Evolutionary conservation across 2,329 filamentous ascomycete genomes (phyloP).

Genomic region (Sporothrix brunneoviolacea): DNA sequence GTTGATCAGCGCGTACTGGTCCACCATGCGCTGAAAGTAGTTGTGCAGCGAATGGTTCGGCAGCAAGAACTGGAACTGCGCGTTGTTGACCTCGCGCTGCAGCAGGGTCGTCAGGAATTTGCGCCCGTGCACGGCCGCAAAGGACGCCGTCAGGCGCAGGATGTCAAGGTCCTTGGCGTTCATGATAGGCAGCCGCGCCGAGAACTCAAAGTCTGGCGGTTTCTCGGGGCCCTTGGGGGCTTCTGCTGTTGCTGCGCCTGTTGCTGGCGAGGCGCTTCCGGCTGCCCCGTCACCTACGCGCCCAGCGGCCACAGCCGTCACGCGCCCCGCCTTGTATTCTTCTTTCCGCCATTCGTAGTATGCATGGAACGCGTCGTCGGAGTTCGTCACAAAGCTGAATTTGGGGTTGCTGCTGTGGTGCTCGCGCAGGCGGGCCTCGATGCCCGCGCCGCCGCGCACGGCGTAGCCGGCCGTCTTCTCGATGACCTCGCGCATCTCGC

Average conservation of each 20-base stretch:
- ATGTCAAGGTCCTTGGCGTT: constrained; percentile 83
- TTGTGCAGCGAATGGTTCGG: constrained; percentile 95
- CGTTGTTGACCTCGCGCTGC: constrained; percentile 83
- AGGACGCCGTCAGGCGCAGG: constrained; percentile 73
- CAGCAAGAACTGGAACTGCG: constrained; percentile 91
- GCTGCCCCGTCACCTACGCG: constrained; percentile 57
- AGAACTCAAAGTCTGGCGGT: constrained; percentile 85
- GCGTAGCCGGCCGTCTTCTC: constrained; percentile 96
- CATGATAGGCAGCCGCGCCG: constrained; percentile 94
- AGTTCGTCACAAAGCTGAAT: constrained; percentile 80
- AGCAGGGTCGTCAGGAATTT: constrained; percentile 85
- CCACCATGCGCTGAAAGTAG: constrained; percentile 86
- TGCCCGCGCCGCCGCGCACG: constrained; percentile 58
- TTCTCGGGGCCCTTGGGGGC: constrained; percentile 74
- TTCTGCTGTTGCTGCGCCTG: constrained; percentile 34
- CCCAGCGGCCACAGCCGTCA: constrained; percentile 70
- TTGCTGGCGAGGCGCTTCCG: background rate
- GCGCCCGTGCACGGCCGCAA: constrained; percentile 86
- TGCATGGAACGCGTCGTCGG: constrained; percentile 73
- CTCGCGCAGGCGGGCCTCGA: constrained; percentile 78
- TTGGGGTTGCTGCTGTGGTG: constrained; percentile 82
- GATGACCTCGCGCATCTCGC: constrained; percentile 74
- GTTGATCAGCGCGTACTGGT: constrained; percentile 83
- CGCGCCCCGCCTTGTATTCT: constrained; percentile 78
- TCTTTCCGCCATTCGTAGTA: constrained; percentile 88